Conservation (phyloP, 768 basidiomycete species). For the Leccinellum rugosiceps region DNA sequence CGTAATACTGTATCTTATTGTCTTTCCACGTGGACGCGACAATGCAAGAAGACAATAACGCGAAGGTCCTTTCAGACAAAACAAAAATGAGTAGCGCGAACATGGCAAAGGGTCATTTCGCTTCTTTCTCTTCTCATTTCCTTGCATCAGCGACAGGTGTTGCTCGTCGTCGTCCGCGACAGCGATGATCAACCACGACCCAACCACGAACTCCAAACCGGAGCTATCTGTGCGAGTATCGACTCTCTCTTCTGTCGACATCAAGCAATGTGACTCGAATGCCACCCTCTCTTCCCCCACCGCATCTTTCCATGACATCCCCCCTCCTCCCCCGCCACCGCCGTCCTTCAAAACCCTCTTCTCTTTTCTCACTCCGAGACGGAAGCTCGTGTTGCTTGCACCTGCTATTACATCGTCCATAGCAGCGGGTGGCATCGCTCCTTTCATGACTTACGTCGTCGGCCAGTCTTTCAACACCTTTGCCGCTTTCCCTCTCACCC, state of each 20-base stretch:
- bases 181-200: conserved; percentile 33
- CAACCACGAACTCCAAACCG: conserved; percentile 5
- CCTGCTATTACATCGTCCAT: conserved; percentile 65
- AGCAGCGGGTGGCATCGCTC: conserved; percentile 67
- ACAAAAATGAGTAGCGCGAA: conserved; percentile 21
- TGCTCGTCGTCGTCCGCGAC: conserved; percentile 28
- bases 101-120: conserved; percentile 1
- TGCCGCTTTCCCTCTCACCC: conserved; percentile 49
- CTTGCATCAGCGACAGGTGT: conserved; percentile 5
- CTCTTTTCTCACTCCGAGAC: conserved; percentile 55
- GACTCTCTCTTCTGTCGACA: conserved; percentile 18
- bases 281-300: conserved; percentile 8
- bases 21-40: conserved; percentile 8
- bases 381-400: conserved; percentile 52
- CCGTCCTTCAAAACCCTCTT: conserved; percentile 68
- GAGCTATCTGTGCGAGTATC: conserved; percentile 21
- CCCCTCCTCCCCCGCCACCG: conserved; percentile 29
- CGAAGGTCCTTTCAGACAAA: conserved; percentile 5
- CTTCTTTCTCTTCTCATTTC: conserved; percentile 12
- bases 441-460: conserved; percentile 82
- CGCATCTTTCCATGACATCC: conserved; percentile 14
- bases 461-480: conserved; percentile 77
- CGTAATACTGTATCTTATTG: conserved; percentile 20
- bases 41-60: conserved; percentile 21
- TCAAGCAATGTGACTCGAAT: conserved; percentile 12